A percentile compares a stretch with the other conserved stretches of the same genome.
Conservation (phyloP, 768 basidiomycete genomes). For the Tylopilus subfusipes region DNA sequence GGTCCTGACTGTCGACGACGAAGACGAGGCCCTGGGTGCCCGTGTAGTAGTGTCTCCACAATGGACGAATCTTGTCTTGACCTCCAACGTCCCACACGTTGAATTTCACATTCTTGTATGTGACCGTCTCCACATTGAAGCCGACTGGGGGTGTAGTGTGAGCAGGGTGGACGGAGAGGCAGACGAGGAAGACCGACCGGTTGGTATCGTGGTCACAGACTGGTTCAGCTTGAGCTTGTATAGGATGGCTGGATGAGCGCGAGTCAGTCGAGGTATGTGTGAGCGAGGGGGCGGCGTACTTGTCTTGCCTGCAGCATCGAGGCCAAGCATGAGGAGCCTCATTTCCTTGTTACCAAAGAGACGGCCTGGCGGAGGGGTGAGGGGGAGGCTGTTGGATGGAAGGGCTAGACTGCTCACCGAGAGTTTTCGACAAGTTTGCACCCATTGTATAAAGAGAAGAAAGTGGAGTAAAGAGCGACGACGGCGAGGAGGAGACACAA, state of each 20-base stretch:
- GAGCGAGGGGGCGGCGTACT: constrained; percentile 53
- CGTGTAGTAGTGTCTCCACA: constrained; percentile 99
- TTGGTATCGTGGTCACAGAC: constrained; percentile 97
- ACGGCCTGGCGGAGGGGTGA: constrained; percentile 53
- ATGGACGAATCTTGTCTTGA: constrained; percentile 98
- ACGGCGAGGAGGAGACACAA: constrained; percentile 30
- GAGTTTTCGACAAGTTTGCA: constrained; percentile 81
- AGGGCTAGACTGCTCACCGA: constrained; percentile 45
- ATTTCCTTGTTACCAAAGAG: constrained; percentile 99
- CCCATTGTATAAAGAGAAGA: constrained; percentile 53
- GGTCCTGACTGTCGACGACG: constrained; percentile 95
- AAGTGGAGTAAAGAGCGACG: constrained; percentile 63
- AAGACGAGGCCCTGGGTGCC: constrained; percentile 98
- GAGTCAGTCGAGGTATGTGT: background rate
- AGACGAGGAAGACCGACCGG: constrained; percentile 48
- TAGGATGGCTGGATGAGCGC: constrained; percentile 71
- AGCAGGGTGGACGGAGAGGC: background rate
- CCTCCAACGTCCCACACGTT: constrained; percentile 97
- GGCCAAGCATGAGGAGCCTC: constrained; percentile 93
- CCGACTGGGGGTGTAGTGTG: constrained; percentile 57
- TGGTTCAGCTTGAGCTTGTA: constrained; percentile 99
- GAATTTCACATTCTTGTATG: constrained; percentile 97
- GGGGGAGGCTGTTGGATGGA: background rate
- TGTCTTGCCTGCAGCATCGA: constrained; percentile 98
- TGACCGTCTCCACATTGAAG: constrained; percentile 99